Evolutionary conservation across 108 stramenopile genomes (phyloP), one percentile per base, ranked within the genome.

Genomic region (Parmales sp.): DNA sequence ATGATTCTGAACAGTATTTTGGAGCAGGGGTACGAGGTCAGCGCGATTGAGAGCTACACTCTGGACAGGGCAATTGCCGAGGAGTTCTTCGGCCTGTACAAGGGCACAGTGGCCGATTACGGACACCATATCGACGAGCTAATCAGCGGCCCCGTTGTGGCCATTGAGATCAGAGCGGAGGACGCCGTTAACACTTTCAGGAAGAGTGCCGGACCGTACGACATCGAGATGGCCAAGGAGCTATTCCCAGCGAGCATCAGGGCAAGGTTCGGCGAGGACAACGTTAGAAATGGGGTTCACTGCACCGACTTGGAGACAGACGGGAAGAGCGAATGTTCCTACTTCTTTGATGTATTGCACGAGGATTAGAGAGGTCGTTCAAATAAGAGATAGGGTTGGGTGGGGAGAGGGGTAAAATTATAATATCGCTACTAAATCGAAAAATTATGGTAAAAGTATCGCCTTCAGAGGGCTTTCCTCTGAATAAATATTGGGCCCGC

Each of bases 241-340:
- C 60, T 92, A 2, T 68, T 70, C 13, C 82, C 89, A 0, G 38
- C 71, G 8, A 75, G 76, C 8, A 69, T 92, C 38, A 78, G 90
- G 19, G 90, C 77, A 2, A 74, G 63, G 44, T 89, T 81, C 74
- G 90, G 88, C 2, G 51, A 67, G 0, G 80, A 83, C 51, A 38
- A 54, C 13, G 74, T 85, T 20, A 54, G 69, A n/a, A 92, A 89
- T 69, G 91, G 82, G 5, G 78, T 92, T 19, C 91, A 90, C 68
- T 90, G 89, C 77, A 92, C 91, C 0, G 91, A 92, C 65, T 65
- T 92, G 41, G 69, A 81, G 0, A 77, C 78, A 38, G 89, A 90
- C 71, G 87, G 85, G 11, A 69, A 69, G 6, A 66, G 75, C 11
- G 91, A 92, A 73, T 78, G 77, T 46, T 72, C 83, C 43, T 90